Conservation (phyloP, 1,284 basidiomycete genomes). For the Rhodofomes roseus region DNA sequence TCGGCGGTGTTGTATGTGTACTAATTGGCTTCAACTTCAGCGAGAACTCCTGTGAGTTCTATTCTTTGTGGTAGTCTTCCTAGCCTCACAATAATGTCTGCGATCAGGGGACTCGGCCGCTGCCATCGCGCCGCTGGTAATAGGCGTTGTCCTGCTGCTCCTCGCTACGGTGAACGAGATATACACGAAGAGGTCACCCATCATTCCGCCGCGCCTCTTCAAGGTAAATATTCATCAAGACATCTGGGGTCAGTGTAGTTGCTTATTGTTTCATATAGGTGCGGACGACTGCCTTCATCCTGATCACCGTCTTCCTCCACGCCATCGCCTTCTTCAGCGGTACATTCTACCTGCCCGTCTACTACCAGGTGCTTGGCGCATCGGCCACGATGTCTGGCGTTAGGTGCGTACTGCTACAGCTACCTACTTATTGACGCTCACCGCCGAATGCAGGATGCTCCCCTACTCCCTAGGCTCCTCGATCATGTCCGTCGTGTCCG, state of each 20-base stretch:
- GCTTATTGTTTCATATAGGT: constrained; percentile 38
- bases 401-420: constrained; percentile 36
- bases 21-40: constrained; percentile 83
- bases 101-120: constrained; percentile 32
- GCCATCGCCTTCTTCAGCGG: constrained; percentile 62
- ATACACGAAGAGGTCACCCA: constrained; percentile 71
- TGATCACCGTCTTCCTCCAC: constrained; percentile 65
- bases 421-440: neutral
- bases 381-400: constrained; percentile 76
- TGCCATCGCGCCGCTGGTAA: constrained; percentile 71
- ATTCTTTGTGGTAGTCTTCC: too few relatives aligned
- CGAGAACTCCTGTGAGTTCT: constrained; percentile 61
- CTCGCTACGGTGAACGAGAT: constrained; percentile 61
- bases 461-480: constrained; percentile 69
- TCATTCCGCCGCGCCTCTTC: constrained; percentile 80
- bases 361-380: constrained; percentile 76
- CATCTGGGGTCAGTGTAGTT: neutral
- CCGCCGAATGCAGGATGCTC: constrained; percentile 54
- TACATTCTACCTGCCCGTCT: constrained; percentile 73
- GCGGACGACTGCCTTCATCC: constrained; percentile 66
- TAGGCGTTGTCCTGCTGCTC: constrained; percentile 62
- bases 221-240: constrained; percentile 36
- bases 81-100: too few relatives aligned
- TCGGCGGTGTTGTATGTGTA: constrained; percentile 70
- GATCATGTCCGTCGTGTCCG: constrained; percentile 53